phyloP scores from a whole-genome alignment of 208 protist species.

The Leishmania turanica region DNA sequence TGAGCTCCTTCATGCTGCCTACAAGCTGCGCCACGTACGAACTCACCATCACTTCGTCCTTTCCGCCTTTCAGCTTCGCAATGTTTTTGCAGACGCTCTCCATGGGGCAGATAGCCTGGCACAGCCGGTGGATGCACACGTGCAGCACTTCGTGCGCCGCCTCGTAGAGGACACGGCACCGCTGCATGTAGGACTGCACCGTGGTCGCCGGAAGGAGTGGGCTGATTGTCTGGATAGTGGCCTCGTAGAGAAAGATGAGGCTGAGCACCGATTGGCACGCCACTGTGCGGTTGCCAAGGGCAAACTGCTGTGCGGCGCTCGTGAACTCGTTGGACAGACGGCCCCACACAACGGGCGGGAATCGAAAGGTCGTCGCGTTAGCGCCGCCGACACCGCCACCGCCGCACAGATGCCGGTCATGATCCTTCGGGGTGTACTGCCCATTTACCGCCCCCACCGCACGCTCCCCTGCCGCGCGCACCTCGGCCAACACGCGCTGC shows the following conservation, averaged over 20 bases:
- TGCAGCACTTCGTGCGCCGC: slow-evolving; percentile 73
- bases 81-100: slow-evolving; percentile 55
- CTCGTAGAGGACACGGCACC: slow-evolving; percentile 48
- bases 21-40: slow-evolving; percentile 66
- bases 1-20: slow-evolving; percentile 44
- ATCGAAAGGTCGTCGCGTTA: slow-evolving; percentile 24
- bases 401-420: slow-evolving; percentile 3
- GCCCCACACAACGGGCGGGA: slow-evolving; percentile 74
- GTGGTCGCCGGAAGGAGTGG: slow-evolving; percentile 56
- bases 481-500: slow-evolving; percentile 51
- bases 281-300: slow-evolving; percentile 56
- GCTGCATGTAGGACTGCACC: slow-evolving; percentile 42
- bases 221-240: slow-evolving; percentile 48
- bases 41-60: slow-evolving; percentile 67
- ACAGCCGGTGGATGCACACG: slow-evolving; percentile 78
- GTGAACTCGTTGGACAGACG: slow-evolving; percentile 53
- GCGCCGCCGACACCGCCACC: slow-evolving; percentile 7
- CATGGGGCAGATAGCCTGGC: slow-evolving; percentile 76
- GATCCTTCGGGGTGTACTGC: slow-evolving; percentile 29
- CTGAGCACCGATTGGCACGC: slow-evolving; percentile 64
- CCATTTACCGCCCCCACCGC: slow-evolving; percentile 42
- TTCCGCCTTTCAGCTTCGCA: slow-evolving; percentile 52
- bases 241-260: slow-evolving; percentile 67
- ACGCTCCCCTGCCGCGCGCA: slow-evolving; percentile 49
- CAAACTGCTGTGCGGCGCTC: slow-evolving; percentile 65